phyloP scores from a whole-genome alignment of 2,329 filamentous ascomycete species.

The Cryphonectria radicalis region DNA sequence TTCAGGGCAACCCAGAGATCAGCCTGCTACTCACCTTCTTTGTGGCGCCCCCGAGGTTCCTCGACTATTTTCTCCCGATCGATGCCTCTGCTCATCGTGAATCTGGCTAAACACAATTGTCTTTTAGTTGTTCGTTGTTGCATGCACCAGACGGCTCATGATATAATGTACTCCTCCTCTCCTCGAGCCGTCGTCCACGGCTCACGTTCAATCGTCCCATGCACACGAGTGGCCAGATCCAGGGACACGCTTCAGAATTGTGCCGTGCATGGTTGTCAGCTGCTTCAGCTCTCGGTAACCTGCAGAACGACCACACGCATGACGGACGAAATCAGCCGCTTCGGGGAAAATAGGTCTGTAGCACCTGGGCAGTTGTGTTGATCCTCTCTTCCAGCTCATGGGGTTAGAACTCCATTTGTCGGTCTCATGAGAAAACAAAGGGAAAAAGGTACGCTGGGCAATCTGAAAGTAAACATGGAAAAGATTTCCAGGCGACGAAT shows the following conservation, averaged over 20 bases:
- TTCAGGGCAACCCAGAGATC: neutral
- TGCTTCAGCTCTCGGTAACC: neutral
- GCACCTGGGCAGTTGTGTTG: neutral
- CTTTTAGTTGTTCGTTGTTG: neutral
- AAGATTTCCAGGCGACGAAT: neutral
- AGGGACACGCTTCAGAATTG: neutral
- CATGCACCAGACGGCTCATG: neutral
- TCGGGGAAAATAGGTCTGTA: neutral
- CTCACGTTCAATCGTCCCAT: neutral
- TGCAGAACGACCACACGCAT: neutral
- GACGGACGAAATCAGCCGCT: neutral
- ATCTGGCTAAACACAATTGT: neutral
- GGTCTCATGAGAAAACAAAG: neutral
- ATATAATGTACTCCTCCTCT: neutral
- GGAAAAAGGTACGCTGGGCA: neutral
- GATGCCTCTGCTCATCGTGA: neutral
- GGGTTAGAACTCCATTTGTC: neutral
- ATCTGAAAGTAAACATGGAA: neutral
- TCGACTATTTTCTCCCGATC: neutral
- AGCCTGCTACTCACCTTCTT: neutral
- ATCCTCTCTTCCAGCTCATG: neutral
- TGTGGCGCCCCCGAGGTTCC: neutral
- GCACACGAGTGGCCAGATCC: no score
- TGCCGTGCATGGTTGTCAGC: neutral
- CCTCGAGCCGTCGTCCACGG: neutral